These are phyloP conservation scores for Seiridium unicorne DNA, from an alignment of 2,329 filamentous ascomycete genomes.

Conservation along the genomic window DNA sequence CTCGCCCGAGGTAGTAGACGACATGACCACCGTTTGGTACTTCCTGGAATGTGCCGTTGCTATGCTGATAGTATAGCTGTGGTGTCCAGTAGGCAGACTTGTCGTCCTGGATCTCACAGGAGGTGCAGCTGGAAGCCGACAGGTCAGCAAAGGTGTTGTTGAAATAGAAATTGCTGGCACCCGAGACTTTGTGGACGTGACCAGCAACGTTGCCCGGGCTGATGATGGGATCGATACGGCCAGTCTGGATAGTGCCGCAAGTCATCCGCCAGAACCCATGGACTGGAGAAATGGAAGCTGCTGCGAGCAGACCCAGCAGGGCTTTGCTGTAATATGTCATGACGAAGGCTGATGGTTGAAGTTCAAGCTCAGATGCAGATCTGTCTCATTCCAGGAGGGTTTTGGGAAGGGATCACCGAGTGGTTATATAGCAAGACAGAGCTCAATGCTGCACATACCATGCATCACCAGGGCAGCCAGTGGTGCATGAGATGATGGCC, in stretches of 20 bases:
- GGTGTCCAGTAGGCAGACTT: constrained; percentile 64
- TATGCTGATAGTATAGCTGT: constrained; percentile 53
- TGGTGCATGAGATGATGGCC: neutral
- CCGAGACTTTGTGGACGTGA: constrained; percentile 57
- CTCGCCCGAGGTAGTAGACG: constrained; percentile 61
- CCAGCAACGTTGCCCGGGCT: constrained; percentile 44
- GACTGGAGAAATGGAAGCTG: neutral
- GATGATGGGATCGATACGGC: constrained; percentile 57
- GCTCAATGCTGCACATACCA: neutral
- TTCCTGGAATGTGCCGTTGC: constrained; percentile 51
- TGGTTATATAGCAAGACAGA: neutral
- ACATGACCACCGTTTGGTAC: constrained; percentile 51
- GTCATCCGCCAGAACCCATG: constrained; percentile 18
- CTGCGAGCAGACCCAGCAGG: constrained; percentile 11
- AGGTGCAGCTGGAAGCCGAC: constrained; percentile 50
- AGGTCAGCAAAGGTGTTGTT: constrained; percentile 43
- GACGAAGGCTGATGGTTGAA: neutral
- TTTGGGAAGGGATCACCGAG: neutral
- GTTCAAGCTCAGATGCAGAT: neutral
- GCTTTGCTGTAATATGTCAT: constrained; percentile 12
- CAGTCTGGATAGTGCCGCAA: constrained; percentile 33
- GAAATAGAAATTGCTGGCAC: constrained; percentile 52
- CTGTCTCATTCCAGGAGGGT: neutral
- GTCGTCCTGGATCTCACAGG: constrained; percentile 56
- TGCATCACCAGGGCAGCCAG: neutral